Evolutionary conservation across 2,329 filamentous ascomycete genomes (phyloP).

Genomic region (Penicillium digitatum): DNA sequence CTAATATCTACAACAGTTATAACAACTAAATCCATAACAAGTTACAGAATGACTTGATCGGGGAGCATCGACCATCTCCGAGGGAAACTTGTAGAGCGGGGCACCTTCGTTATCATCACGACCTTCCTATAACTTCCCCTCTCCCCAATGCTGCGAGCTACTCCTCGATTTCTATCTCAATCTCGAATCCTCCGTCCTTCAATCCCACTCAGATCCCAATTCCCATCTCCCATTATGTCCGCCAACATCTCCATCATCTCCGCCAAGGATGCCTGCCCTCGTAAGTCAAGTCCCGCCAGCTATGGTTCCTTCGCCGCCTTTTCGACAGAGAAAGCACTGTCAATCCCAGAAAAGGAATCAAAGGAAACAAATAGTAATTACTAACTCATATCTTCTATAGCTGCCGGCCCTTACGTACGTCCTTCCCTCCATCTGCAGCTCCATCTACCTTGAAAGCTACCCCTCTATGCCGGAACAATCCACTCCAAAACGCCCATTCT

Average conservation of each 20-base stretch:
- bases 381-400: constrained; percentile 22
- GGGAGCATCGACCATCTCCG: constrained; percentile 11
- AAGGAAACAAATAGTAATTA: not conserved
- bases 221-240: constrained; percentile 31
- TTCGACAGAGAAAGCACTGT: not conserved
- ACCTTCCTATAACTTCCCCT: constrained; percentile 5
- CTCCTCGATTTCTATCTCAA: constrained; percentile 24
- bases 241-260: constrained; percentile 38
- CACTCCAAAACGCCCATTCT: not conserved
- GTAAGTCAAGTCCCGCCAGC: constrained; percentile 32
- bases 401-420: constrained; percentile 45
- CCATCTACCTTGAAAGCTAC: constrained; percentile 2
- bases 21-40: not conserved
- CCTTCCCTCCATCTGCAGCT: not conserved
- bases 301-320: not conserved
- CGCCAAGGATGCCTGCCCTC: constrained; percentile 45
- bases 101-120: constrained; percentile 5
- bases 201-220: constrained; percentile 11
- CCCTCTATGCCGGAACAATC: not conserved
- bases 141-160: constrained; percentile 24
- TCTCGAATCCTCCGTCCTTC: constrained; percentile 11
- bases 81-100: constrained; percentile 22
- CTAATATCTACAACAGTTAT: not conserved
- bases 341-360: not conserved
- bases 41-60: constrained; percentile 1